Evolutionary conservation across 2,329 filamentous ascomycete species (phyloP).

Genomic region (Diaporthe eres): DNA sequence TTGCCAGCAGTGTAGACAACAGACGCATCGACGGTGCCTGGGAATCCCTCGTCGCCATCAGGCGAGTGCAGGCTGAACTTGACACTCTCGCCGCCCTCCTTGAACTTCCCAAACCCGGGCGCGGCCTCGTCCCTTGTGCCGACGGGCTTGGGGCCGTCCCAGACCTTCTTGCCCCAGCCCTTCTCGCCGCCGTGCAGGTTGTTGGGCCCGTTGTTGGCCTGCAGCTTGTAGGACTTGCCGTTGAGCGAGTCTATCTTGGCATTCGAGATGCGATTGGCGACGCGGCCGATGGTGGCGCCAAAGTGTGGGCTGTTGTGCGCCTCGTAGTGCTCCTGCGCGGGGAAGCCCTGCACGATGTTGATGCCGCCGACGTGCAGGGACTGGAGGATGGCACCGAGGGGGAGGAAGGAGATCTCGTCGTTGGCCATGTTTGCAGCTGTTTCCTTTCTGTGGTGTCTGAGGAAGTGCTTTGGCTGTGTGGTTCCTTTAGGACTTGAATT

Average conservation of each 20-base stretch:
- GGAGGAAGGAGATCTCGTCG: constrained; percentile 75
- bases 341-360: constrained; percentile 93
- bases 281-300: constrained; percentile 91
- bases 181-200: constrained; percentile 78
- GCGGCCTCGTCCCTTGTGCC: constrained; percentile 58
- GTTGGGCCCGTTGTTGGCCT: constrained; percentile 84
- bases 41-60: constrained; percentile 90
- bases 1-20: constrained; percentile 85
- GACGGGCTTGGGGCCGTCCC: constrained; percentile 78
- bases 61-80: constrained; percentile 76
- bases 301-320: constrained; percentile 85
- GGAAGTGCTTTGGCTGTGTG: not conserved
- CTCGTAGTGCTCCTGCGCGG: constrained; percentile 80
- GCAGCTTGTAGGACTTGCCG: constrained; percentile 76
- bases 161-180: constrained; percentile 87
- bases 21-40: constrained; percentile 83
- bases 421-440: constrained; percentile 52
- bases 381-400: constrained; percentile 85
- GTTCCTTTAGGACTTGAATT: not conserved
- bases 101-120: constrained; percentile 49
- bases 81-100: constrained; percentile 74
- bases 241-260: constrained; percentile 82
- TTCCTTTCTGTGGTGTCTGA: not conserved
- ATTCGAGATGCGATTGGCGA: constrained; percentile 84
- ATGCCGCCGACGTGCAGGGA: constrained; percentile 81